A percentile compares a stretch with the other conserved stretches of the same genome.
Evolutionary conservation across 495 filamentous ascomycete genomes (phyloP).

Genomic region (Talaromyces ruber): DNA sequence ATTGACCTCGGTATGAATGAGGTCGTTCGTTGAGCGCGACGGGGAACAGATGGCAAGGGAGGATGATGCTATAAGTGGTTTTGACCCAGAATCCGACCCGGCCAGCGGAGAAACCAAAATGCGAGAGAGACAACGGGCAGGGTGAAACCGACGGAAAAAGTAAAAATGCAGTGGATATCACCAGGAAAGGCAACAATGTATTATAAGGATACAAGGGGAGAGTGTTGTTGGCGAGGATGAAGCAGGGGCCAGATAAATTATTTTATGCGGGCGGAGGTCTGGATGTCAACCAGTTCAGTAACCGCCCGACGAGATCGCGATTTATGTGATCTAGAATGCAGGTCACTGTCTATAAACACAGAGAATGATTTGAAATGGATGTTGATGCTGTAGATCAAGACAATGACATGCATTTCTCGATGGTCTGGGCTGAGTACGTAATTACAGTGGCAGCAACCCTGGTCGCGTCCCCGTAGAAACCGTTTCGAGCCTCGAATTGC

Average conservation of each 20-base stretch:
- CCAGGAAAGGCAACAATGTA: not conserved
- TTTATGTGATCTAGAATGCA: not conserved
- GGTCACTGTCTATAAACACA: not conserved
- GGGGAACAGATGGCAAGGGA: not conserved
- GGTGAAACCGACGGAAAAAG: not conserved
- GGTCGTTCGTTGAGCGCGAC: not conserved
- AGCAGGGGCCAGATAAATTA: constrained; percentile 4
- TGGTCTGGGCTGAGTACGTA: not conserved
- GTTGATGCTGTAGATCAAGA: not conserved
- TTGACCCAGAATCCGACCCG: not conserved
- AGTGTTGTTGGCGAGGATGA: not conserved
- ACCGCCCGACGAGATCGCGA: not conserved
- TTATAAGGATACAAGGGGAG: not conserved
- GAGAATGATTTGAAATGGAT: not conserved
- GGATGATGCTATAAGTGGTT: not conserved
- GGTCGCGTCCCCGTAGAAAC: not conserved
- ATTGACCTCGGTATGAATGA: not conserved
- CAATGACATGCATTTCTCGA: not conserved
- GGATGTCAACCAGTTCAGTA: not conserved
- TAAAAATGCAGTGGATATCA: not conserved
- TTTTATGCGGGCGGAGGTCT: not conserved
- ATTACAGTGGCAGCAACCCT: not conserved
- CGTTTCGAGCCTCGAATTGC: not conserved
- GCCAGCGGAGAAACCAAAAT: constrained; percentile 1
- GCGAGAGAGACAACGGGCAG: not conserved